These are phyloP conservation scores for Globisporangium polare DNA, from an alignment of 352 stramenopile genomes.

Conservation along the genomic window DNA sequence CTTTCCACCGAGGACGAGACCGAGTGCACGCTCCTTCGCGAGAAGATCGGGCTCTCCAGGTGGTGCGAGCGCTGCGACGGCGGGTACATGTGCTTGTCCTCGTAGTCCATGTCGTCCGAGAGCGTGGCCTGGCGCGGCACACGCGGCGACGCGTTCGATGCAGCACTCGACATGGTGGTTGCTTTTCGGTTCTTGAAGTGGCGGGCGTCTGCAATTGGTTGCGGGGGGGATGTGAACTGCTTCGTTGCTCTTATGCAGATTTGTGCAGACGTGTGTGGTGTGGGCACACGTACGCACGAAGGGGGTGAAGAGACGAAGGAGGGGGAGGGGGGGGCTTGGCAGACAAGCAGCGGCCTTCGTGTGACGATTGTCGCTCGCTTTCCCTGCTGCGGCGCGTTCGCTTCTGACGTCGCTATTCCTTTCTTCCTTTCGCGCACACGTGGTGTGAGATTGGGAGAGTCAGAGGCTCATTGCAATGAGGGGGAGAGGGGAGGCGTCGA, in stretches of 20 bases:
- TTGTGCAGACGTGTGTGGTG: neutral
- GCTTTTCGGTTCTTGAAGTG: neutral
- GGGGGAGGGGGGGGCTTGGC: neutral
- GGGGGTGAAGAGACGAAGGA: neutral
- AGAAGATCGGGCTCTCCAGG: slow-evolving; percentile 16
- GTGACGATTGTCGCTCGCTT: no score
- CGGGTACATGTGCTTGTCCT: slow-evolving; percentile 17
- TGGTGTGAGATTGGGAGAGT: no score
- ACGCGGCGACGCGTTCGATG: slow-evolving; percentile 4
- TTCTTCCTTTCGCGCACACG: no score
- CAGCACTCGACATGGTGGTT: slow-evolving; percentile 3
- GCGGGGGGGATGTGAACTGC: neutral
- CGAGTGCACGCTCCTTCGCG: slow-evolving; percentile 14
- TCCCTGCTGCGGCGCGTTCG: no score
- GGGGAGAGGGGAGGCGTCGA: no score
- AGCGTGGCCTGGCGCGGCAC: slow-evolving; percentile 4
- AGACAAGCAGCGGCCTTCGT: no score
- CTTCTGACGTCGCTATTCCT: no score
- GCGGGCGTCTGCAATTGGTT: neutral
- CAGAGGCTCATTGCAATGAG: no score
- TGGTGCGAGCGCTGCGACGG: slow-evolving; percentile 14
- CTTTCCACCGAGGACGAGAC: slow-evolving; percentile 11
- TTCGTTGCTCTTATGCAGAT: neutral
- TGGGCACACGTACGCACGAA: neutral
- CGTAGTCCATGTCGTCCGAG: slow-evolving; percentile 17